Percentiles rank a stretch among this genome's conserved stretches.
These are phyloP conservation scores for Argentina anserina DNA, from an alignment of 306 rosid species.

Conservation along the genomic window DNA sequence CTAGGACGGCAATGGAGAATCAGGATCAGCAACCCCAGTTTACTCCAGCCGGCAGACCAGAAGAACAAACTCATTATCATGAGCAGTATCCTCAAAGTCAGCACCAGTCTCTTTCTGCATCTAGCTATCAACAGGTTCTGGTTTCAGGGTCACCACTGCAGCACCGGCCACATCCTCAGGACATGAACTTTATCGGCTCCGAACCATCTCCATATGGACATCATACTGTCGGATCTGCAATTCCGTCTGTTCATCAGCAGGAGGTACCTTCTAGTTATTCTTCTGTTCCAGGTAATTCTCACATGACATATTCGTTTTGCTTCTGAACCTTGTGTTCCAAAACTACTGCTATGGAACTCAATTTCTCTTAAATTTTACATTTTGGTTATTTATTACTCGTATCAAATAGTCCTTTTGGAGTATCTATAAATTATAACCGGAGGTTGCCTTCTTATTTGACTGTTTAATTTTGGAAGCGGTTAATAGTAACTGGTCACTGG, in stretches of 20 bases:
- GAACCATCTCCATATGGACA: conserved; percentile 49
- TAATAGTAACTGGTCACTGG: not conserved
- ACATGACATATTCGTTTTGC: conserved; percentile 51
- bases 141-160: conserved; percentile 47
- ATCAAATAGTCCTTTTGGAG: not conserved
- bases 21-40: conserved; percentile 68
- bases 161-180: conserved; percentile 47
- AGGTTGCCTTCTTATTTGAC: not conserved
- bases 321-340: conserved; percentile 48
- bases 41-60: conserved; percentile 57
- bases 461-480: conserved; percentile 8
- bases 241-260: conserved; percentile 89
- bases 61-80: conserved; percentile 65
- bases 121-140: conserved; percentile 68
- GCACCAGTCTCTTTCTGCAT: conserved; percentile 56
- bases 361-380: conserved; percentile 25
- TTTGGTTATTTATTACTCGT: conserved; percentile 16
- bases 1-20: conserved; percentile 64
- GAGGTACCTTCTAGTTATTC: conserved; percentile 99
- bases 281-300: conserved; percentile 95
- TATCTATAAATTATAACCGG: conserved; percentile 1
- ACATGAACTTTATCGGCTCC: conserved; percentile 42
- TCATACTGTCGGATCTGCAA: conserved; percentile 48
- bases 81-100: conserved; percentile 70
- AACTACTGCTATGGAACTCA: conserved; percentile 39